Percentiles rank a stretch among this genome's conserved stretches.
Evolutionary conservation across 1,139 yeast genomes (phyloP).

Genomic region (Hemisphaericaspora subhashii): DNA sequence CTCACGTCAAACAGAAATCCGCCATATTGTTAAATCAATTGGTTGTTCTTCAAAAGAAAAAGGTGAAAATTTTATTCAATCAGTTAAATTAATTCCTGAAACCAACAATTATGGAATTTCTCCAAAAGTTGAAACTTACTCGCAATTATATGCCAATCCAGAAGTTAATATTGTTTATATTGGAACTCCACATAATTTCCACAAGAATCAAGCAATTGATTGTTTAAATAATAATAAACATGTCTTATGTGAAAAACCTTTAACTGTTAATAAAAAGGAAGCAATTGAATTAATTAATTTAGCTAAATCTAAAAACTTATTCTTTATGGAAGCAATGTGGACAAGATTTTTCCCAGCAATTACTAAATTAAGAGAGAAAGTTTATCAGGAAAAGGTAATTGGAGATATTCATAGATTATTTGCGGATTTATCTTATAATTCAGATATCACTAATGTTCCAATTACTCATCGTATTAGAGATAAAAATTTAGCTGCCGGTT

Average conservation of each 20-base stretch:
- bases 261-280: conserved; percentile 52
- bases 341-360: conserved; percentile 60
- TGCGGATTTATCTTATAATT: conserved; percentile 40
- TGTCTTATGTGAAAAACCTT: conserved; percentile 63
- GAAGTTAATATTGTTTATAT: conserved; percentile 55
- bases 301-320: conserved; percentile 47
- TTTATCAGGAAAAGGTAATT: conserved; percentile 45
- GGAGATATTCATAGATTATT: conserved; percentile 47
- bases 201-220: conserved; percentile 47
- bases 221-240: conserved; percentile 54
- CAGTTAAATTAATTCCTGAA: conserved; percentile 15
- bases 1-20: conserved; percentile 18
- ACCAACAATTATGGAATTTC: conserved; percentile 20
- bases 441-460: conserved; percentile 28
- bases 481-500: conserved; percentile 58
- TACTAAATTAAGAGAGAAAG: conserved; percentile 32
- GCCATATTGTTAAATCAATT: conserved; percentile 31
- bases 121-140: conserved; percentile 27
- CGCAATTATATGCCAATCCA: conserved; percentile 40
- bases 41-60: conserved; percentile 31
- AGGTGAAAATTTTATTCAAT: conserved; percentile 26
- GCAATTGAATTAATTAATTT: conserved; percentile 42
- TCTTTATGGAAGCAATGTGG: conserved; percentile 69
- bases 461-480: conserved; percentile 35
- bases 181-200: conserved; percentile 60